Conservation (phyloP, 805 yeast species). For the Wilhelminamyces savonicus region DNA sequence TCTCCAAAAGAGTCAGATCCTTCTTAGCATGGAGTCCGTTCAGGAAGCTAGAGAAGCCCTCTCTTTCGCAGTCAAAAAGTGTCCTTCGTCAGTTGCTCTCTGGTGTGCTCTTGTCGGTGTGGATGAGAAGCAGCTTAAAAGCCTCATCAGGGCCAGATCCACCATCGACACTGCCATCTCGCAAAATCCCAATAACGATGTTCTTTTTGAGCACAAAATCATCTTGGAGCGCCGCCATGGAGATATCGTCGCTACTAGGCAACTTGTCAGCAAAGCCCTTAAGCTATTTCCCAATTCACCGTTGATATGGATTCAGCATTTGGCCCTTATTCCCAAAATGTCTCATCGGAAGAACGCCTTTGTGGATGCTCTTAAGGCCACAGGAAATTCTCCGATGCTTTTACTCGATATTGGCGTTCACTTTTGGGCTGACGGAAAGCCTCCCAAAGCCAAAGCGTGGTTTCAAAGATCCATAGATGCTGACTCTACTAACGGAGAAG, state of each 20-base stretch:
- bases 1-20: constrained; percentile 56
- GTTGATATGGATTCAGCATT: constrained; percentile 57
- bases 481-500: constrained; percentile 63
- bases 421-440: constrained; percentile 62
- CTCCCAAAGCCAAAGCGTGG: constrained; percentile 64
- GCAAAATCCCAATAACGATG: constrained; percentile 41
- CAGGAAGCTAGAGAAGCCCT: constrained; percentile 42
- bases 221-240: constrained; percentile 48
- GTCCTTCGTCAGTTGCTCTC: constrained; percentile 39
- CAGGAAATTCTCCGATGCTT: constrained; percentile 54
- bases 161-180: constrained; percentile 61
- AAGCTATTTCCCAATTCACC: constrained; percentile 54
- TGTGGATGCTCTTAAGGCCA: constrained; percentile 63
- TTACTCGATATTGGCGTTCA: constrained; percentile 59
- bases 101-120: constrained; percentile 51
- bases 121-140: constrained; percentile 37
- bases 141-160: constrained; percentile 60
- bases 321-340: constrained; percentile 41
- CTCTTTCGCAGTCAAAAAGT: constrained; percentile 40
- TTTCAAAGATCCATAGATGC: constrained; percentile 59
- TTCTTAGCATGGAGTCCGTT: constrained; percentile 21
- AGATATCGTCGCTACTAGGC: constrained; percentile 46
- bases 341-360: constrained; percentile 52
- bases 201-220: constrained; percentile 55
- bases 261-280: constrained; percentile 52